phyloP scores from a whole-genome alignment of 345 rosid species.

The Aurinia saxatilis region DNA sequence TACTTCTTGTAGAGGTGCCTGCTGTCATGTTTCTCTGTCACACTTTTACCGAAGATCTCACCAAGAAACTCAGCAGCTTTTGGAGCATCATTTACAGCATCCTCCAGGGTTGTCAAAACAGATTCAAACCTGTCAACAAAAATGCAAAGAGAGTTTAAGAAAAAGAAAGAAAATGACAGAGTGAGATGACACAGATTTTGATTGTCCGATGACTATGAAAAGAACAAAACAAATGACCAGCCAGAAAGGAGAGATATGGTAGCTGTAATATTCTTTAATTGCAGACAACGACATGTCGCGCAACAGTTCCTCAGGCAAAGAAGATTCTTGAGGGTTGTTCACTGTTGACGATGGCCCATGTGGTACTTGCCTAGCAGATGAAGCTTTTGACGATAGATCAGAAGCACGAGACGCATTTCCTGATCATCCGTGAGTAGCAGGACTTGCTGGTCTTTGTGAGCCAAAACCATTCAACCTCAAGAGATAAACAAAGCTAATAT shows the following conservation, averaged over 20 bases:
- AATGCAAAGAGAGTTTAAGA: background rate
- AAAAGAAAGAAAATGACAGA: background rate
- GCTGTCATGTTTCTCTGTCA: constrained; percentile 40
- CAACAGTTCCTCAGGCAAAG: constrained; percentile 52
- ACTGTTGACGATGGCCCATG: constrained; percentile 35
- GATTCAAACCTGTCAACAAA: constrained; percentile 54
- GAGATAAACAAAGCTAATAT: too few relatives aligned
- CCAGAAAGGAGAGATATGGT: constrained; percentile 10
- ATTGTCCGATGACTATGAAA: background rate
- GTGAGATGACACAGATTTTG: background rate
- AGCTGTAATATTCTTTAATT: constrained; percentile 95
- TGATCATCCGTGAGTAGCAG: constrained; percentile 37
- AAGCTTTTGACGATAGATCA: constrained; percentile 44
- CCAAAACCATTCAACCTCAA: constrained; percentile 60
- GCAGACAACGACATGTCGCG: constrained; percentile 58
- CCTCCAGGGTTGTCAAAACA: constrained; percentile 68
- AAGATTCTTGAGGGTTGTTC: constrained; percentile 43
- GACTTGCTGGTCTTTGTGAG: constrained; percentile 44
- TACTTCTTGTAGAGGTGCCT: constrained; percentile 67
- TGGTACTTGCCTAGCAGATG: constrained; percentile 38
- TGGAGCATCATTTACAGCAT: constrained; percentile 87
- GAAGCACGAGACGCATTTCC: constrained; percentile 37
- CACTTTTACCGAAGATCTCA: constrained; percentile 46
- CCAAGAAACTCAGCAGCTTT: constrained; percentile 88
- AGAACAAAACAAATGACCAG: constrained; percentile 8